Evolutionary conservation across 805 yeast genomes (phyloP).

Genomic region (Candida silvatica): DNA sequence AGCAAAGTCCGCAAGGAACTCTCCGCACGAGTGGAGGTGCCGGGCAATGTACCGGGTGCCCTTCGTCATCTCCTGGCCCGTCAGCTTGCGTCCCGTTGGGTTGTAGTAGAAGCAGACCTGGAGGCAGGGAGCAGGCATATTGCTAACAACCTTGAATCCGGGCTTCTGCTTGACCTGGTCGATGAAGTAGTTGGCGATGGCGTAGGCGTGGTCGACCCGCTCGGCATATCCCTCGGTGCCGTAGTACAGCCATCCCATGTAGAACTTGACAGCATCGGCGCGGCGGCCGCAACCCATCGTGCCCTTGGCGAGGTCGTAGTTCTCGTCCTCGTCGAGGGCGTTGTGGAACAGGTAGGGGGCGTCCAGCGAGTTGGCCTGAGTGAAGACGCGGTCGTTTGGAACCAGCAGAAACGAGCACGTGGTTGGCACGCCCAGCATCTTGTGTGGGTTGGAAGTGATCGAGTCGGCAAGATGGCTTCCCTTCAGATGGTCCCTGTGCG

Average conservation of each 20-base stretch:
- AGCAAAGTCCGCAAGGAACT: conserved; percentile 70
- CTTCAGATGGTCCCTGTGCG: conserved; percentile 33
- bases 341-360: conserved; percentile 81
- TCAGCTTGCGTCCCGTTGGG: conserved; percentile 26
- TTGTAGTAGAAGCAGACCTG: conserved; percentile 78
- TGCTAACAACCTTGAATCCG: conserved; percentile 48
- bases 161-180: conserved; percentile 26
- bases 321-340: conserved; percentile 38
- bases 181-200: conserved; percentile 56
- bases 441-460: conserved; percentile 77
- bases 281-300: conserved; percentile 92
- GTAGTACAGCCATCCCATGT: conserved; percentile 74
- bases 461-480: conserved; percentile 69
- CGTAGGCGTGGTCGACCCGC: conserved; percentile 68
- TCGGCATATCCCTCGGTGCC: conserved; percentile 58
- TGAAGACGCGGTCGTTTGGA: conserved; percentile 60
- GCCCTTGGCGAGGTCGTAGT: conserved; percentile 76
- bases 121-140: conserved; percentile 61
- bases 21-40: conserved; percentile 51
- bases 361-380: conserved; percentile 61
- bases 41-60: conserved; percentile 56
- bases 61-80: conserved; percentile 35
- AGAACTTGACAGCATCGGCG: conserved; percentile 72
- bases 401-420: conserved; percentile 67
- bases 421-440: conserved; percentile 81